These are phyloP conservation scores for Capsella rubella DNA, from an alignment of 441 rosid genomes.

Conservation along the genomic window DNA sequence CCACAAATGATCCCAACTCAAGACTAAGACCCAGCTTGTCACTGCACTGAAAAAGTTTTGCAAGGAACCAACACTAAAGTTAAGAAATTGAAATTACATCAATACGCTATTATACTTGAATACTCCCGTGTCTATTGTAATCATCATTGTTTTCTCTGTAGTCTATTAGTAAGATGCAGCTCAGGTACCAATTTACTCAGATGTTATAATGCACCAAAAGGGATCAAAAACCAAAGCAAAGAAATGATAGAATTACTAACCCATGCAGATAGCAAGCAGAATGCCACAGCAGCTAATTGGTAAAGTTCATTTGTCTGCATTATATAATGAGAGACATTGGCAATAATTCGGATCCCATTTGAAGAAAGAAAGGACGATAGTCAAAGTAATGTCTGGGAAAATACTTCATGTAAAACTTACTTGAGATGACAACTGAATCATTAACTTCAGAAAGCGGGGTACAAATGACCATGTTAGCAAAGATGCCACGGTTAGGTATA, in stretches of 20 bases:
- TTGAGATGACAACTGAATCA: slow-evolving; percentile 96
- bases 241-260: slow-evolving; percentile 54
- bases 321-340: slow-evolving; percentile 36
- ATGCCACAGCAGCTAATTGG: slow-evolving; percentile 97
- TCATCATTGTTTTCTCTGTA: slow-evolving; percentile 17
- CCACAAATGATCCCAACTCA: slow-evolving; percentile 96
- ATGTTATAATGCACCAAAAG: background rate
- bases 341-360: background rate
- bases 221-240: slow-evolving; percentile 3
- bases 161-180: background rate
- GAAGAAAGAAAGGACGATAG: slow-evolving; percentile 7
- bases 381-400: slow-evolving; percentile 1
- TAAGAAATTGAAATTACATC: slow-evolving; percentile 7
- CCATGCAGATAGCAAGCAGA: slow-evolving; percentile 99
- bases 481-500: slow-evolving; percentile 79
- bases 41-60: slow-evolving; percentile 83
- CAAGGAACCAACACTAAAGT: slow-evolving; percentile 40
- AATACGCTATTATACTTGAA: slow-evolving; percentile 3
- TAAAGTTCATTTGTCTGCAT: slow-evolving; percentile 95
- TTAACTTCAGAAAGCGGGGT: slow-evolving; percentile 93
- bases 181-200: background rate
- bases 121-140: background rate
- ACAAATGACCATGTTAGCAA: slow-evolving; percentile 92
- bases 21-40: slow-evolving; percentile 99
- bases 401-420: slow-evolving; percentile 52